These are phyloP conservation scores for Panicum hallii DNA, from an alignment of 202 grass and related monocot genomes.

Conservation along the genomic window DNA sequence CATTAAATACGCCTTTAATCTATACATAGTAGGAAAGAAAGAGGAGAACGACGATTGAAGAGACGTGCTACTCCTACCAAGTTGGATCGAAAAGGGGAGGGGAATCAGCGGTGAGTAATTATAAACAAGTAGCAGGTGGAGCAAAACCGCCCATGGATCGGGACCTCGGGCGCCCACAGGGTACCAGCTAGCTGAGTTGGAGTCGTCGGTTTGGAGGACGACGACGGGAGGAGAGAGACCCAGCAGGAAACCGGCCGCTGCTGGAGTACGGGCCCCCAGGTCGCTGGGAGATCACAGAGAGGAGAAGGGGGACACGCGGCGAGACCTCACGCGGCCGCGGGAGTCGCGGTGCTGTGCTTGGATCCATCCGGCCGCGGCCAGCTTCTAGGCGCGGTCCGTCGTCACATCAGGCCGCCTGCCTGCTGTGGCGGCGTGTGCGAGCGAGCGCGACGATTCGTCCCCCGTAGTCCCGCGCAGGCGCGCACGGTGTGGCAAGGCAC, in stretches of 20 bases:
- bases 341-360: neutral
- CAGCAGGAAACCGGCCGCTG: neutral
- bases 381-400: neutral
- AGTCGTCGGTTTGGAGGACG: neutral
- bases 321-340: neutral
- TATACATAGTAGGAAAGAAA: too few relatives aligned
- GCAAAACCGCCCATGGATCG: slow-evolving; percentile 42
- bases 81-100: slow-evolving; percentile 14
- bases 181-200: neutral
- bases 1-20: too few relatives aligned
- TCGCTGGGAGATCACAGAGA: neutral
- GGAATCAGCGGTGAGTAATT: neutral
- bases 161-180: slow-evolving; percentile 41
- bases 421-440: neutral
- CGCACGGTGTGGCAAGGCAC: neutral
- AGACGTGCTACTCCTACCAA: slow-evolving; percentile 42
- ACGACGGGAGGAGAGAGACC: neutral
- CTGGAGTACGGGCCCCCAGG: neutral
- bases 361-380: neutral
- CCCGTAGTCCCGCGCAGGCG: neutral
- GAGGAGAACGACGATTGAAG: neutral
- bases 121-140: slow-evolving; percentile 16
- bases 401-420: neutral
- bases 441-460: slow-evolving; percentile 7
- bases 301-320: neutral